Base-by-base conservation (phyloP, 1,284 basidiomycete genomes). In the Naganishia albida region DNA sequence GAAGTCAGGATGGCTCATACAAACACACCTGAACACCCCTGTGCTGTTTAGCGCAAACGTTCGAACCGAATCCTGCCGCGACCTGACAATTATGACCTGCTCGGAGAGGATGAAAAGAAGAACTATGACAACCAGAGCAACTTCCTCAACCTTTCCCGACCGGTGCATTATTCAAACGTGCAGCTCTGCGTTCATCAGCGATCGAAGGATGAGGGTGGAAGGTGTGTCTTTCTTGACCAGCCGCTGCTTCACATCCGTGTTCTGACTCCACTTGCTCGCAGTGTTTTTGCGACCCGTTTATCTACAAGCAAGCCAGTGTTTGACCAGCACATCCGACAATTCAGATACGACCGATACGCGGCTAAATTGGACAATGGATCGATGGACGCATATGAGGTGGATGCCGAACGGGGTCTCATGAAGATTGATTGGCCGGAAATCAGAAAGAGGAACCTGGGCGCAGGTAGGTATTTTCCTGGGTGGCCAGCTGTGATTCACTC, bases 101-200 rank as follows among this genome's bases (percentile, higher is more conserved):
- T 74, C 40, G 23, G 26, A 12, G 69, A 70, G 15, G 69, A 71
- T 7, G 52, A 69, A 20, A 65, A 72, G 62, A 64, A 68, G 40
- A 52, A 64, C 57, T 75, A 66, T 53, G 66, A 69, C 53, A 51
- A 66, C 7, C 73, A 77, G 67, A 70, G 69, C 26, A 73, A 73
- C 63, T 72, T 65, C 20, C 43, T 72, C 42, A 52, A 64, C 44
- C 66, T 67, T 30, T 68, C 70, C 59, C 70, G 74, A 40, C 73
- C 76, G 1, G 72, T 79, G 7, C 74, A 78, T 63, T 79, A 79
- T 66, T 73, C 71, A 38, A 78, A 78, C 51, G 74, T 79, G 3
- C 76, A 78, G 69, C 70, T 79, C 1, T 78, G 75, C 55, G 68
- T 77, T 13, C 71, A 75, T 55, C 62, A 65, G 46, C 46, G 66